Evolutionary conservation across 257 asterid species (phyloP), one percentile per base, ranked within the genome.

Genomic region (Thymus mandschuricus): DNA sequence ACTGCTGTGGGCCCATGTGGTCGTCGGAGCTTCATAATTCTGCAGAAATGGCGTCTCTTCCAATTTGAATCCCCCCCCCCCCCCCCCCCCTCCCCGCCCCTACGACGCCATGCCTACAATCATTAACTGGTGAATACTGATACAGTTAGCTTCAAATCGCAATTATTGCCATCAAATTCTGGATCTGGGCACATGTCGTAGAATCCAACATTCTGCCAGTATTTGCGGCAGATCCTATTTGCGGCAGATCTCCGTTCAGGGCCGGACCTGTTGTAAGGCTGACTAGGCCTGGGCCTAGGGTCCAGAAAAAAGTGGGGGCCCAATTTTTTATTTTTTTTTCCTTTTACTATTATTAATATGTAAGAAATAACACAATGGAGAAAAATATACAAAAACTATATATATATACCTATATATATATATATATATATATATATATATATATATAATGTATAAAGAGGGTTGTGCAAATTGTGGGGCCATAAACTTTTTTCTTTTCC

Each of bases 31-130:
- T 54, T 58, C 33, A 58, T 33, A 33, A 30, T 64, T 46, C 73
- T 62, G 59, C 77, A 58, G 43, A 70, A 69, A 78, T 78, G 75
- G 79, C 81, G 77, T 78, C 76, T 70, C 80, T 73, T 70, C 73
- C 86, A 72, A 33, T 81, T 82, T 76, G 79, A 82, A 78, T 55
- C 81, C 77, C 83, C 72, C 41, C 75, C 75, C 66, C 28, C 11
- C 30, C 72, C 64, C 50, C 9, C 38, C 27, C 56, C 31, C 8
- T 30, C 70, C 44, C 54, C 0, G n/a, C 66, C 62, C 59, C 64
- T 3, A 8, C 77, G 30, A 60, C 71, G 56, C 66, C 78, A 73
- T 69, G 75, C 80, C 75, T 69, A 54, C 82, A 77, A 74, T 75
- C 75, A 71, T 78, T 72, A 52, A 61, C 87, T 68, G 59, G 44